Base-by-base conservation (phyloP, 2,329 filamentous ascomycete genomes). In the Colletotrichum lupini region DNA sequence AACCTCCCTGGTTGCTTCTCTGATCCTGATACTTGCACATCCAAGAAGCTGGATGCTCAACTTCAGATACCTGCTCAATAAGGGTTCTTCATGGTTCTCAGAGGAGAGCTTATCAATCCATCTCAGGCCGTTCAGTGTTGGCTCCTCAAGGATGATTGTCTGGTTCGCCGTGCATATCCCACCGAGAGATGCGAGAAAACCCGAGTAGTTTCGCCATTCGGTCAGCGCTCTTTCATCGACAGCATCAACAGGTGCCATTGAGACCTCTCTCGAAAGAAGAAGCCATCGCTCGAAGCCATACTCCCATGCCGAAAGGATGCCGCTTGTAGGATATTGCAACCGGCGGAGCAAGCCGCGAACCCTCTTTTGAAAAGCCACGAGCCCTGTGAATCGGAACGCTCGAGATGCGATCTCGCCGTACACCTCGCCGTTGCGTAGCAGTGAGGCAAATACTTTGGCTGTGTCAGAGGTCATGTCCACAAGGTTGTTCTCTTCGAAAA, bases 281-380 rank as follows among this genome's bases (percentile, higher is more conserved):
- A 91, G 84, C 92, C 92, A 93, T 69, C 87, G 87, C 35, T 92
- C 88, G 76, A 93, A 93, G 1, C 90, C 90, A 22, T 85, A 84
- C 76, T 92, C 90, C 92, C 92, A 93, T 3, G 92, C 91, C 68
- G 88, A 87, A 32, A 93, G 81, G 65, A 93, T 92, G n/a, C 91
- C 91, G n/a, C 85, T 83, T 12, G 90, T 92, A 24, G 92, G 92
- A 75, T 87, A 88, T 61, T 89, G 86, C 83, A 93, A 89, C 60
- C 87, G 87, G 28, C 90, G 85, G 26, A 93, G 79, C 37, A 93
- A 84, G 14, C 86, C 85, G 57, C 91, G 87, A 37, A 91, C 86
- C 53, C 91, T 86, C 77, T 92, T 93, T 76, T 93, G 92, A 77
- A 93, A 93, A 2, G 91, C 92, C 12, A 93, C 92, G 8, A 92